These are phyloP conservation scores for Sporopachydermia cereana DNA, from an alignment of 1,139 yeast species.

Conservation along the genomic window DNA sequence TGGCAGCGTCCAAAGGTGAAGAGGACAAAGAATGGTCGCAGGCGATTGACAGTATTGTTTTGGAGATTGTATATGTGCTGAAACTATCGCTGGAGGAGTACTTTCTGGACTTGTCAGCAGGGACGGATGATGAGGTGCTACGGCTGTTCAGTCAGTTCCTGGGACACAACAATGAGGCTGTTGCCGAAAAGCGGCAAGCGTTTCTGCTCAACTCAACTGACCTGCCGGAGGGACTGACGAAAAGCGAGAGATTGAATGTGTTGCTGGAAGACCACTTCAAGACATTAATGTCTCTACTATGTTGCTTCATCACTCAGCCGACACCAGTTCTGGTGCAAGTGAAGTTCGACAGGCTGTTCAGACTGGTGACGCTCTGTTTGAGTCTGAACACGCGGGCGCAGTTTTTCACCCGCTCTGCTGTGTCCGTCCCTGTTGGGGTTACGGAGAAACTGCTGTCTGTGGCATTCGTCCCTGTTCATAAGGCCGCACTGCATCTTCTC, in stretches of 20 bases:
- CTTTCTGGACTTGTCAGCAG: slow-evolving; percentile 33
- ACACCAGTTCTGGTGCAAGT: slow-evolving; percentile 35
- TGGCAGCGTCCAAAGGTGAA: slow-evolving; percentile 37
- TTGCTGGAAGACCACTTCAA: slow-evolving; percentile 22
- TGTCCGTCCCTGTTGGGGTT: slow-evolving; percentile 38
- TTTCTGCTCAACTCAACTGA: slow-evolving; percentile 18
- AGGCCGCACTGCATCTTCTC: slow-evolving; percentile 33
- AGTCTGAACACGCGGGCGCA: slow-evolving; percentile 43
- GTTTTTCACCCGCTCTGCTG: slow-evolving; percentile 45
- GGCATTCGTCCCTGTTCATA: slow-evolving; percentile 35
- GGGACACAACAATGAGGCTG: slow-evolving; percentile 44
- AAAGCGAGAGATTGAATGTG: slow-evolving; percentile 15
- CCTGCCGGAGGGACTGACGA: slow-evolving; percentile 27
- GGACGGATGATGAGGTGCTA: slow-evolving; percentile 33
- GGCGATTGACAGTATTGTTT: slow-evolving; percentile 17
- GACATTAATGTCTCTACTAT: slow-evolving; percentile 33
- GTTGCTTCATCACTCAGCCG: slow-evolving; percentile 33
- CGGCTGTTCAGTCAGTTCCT: slow-evolving; percentile 45
- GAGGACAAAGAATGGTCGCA: slow-evolving; percentile 25
- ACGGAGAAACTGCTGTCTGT: slow-evolving; percentile 30
- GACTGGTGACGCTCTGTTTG: slow-evolving; percentile 38
- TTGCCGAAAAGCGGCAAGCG: not conserved
- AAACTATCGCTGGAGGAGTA: slow-evolving; percentile 35
- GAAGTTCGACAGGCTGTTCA: slow-evolving; percentile 47
- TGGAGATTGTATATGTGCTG: slow-evolving; percentile 21